Conservation (phyloP, 148 eudicot species). For the Euryodendron excelsum region DNA sequence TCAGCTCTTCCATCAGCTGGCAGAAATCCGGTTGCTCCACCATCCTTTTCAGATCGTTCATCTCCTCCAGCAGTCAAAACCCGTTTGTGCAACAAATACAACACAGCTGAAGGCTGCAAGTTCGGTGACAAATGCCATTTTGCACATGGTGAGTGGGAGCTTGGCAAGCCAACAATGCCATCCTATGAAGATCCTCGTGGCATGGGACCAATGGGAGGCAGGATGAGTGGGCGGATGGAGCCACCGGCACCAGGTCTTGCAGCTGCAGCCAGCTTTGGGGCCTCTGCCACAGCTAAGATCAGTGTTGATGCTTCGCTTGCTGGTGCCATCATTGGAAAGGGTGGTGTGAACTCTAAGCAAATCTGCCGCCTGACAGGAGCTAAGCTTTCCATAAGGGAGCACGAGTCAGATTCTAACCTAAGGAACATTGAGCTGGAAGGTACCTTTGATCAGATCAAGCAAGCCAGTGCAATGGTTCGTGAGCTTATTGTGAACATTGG, state of each 20-base stretch:
- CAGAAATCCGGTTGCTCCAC: slow-evolving; percentile 37
- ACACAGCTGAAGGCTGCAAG: slow-evolving; percentile 74
- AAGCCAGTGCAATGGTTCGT: slow-evolving; percentile 77
- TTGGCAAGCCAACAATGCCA: slow-evolving; percentile 56
- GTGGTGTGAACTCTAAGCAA: slow-evolving; percentile 78
- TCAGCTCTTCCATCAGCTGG: slow-evolving; percentile 40
- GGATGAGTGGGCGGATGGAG: slow-evolving; percentile 56
- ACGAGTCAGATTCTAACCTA: slow-evolving; percentile 64
- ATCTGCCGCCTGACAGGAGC: slow-evolving; percentile 78
- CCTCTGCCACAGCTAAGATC: slow-evolving; percentile 75
- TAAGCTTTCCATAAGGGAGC: slow-evolving; percentile 72
- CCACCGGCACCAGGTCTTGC: slow-evolving; percentile 32
- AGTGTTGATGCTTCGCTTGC: slow-evolving; percentile 74
- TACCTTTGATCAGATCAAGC: slow-evolving; percentile 78
- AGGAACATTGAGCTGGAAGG: slow-evolving; percentile 88
- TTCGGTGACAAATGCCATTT: slow-evolving; percentile 85
- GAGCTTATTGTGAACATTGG: slow-evolving; percentile 65
- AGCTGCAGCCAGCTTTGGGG: slow-evolving; percentile 64
- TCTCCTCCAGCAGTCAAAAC: slow-evolving; percentile 55
- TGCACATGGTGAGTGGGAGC: slow-evolving; percentile 93
- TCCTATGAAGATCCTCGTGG: slow-evolving; percentile 54
- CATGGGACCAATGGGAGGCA: slow-evolving; percentile 43
- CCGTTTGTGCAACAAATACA: slow-evolving; percentile 66
- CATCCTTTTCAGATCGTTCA: slow-evolving; percentile 51
- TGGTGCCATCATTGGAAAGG: slow-evolving; percentile 86